Conservation (phyloP, 768 basidiomycete species). For the Trametes sanguinea region DNA sequence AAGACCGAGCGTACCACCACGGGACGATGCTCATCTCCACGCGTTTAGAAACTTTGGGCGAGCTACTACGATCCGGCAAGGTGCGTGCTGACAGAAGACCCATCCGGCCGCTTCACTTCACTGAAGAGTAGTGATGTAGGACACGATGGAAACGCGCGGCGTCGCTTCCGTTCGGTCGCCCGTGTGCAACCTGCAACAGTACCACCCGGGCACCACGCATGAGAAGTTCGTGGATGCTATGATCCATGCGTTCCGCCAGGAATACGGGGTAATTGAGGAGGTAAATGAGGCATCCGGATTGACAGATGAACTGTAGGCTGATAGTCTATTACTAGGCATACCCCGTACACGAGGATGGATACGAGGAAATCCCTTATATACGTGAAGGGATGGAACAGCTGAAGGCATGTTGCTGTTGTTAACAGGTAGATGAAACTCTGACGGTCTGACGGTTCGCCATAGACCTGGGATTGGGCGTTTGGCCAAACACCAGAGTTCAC, state of each 20-base stretch:
- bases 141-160: conserved; percentile 79
- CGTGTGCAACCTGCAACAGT: conserved; percentile 77
- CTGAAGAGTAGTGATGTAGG: conserved; percentile 44
- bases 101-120: not conserved
- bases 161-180: conserved; percentile 92
- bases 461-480: conserved; percentile 94
- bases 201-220: conserved; percentile 56
- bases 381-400: conserved; percentile 72
- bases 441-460: not conserved
- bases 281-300: conserved; percentile 20
- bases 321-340: conserved; percentile 19
- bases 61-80: conserved; percentile 66
- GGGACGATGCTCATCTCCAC: conserved; percentile 98
- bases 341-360: conserved; percentile 45
- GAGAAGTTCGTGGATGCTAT: conserved; percentile 71
- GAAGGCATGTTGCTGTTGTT: conserved; percentile 44
- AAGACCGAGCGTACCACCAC: conserved; percentile 91
- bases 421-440: not conserved
- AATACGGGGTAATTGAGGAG: conserved; percentile 48
- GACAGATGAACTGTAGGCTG: not conserved
- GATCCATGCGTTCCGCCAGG: conserved; percentile 61
- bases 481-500: conserved; percentile 95
- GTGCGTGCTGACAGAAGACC: conserved; percentile 39
- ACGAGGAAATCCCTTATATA: conserved; percentile 59
- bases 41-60: conserved; percentile 66